Percentiles rank a stretch among this genome's conserved stretches.
Conservation (phyloP, 2,329 filamentous ascomycete species). For the Fusarium sp. region DNA sequence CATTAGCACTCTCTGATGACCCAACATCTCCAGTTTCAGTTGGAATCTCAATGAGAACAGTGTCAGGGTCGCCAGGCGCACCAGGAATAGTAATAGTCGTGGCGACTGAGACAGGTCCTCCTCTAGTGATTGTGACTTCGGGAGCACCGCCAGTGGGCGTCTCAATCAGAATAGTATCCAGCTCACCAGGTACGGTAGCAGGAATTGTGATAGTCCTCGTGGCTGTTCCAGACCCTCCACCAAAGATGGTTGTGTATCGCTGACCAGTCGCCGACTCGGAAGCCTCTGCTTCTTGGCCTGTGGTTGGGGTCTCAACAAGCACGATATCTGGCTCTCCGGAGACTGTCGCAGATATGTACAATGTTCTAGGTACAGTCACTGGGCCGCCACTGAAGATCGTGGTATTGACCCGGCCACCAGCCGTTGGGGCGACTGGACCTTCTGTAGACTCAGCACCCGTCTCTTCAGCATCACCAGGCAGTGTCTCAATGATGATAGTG, state of each 20-base stretch:
- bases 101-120: not conserved
- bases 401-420: not conserved
- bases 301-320: conserved; percentile 9
- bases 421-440: not conserved
- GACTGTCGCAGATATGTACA: not conserved
- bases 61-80: not conserved
- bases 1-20: not conserved
- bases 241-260: not conserved
- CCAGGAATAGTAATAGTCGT: not conserved
- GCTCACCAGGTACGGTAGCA: not conserved
- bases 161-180: conserved; percentile 1
- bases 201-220: not conserved
- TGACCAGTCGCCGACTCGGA: not conserved
- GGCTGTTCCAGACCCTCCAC: not conserved
- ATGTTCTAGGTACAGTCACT: not conserved
- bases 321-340: conserved; percentile 5
- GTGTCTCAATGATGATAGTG: not conserved
- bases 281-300: not conserved
- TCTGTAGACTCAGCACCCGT: not conserved
- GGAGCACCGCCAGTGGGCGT: not conserved
- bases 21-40: not conserved
- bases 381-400: conserved; percentile 9
- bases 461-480: not conserved
- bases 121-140: not conserved
- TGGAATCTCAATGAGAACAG: not conserved